Evolutionary conservation across 306 rosid species (phyloP).

Genomic region (Casuarina equisetifolia): DNA sequence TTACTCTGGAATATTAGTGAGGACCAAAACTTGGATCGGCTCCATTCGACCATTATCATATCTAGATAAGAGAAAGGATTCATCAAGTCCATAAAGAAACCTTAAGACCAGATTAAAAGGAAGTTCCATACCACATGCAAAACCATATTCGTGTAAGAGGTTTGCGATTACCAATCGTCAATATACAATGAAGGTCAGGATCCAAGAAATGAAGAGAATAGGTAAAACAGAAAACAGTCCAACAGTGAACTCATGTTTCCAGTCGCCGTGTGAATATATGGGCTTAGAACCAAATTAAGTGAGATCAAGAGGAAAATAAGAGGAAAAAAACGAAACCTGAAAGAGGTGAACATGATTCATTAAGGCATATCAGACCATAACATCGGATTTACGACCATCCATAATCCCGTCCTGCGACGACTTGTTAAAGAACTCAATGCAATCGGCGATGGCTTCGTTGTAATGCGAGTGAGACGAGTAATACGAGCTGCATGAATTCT

Average conservation of each 20-base stretch:
- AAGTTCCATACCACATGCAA: neutral
- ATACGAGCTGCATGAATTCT: conserved; percentile 73
- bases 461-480: conserved; percentile 74
- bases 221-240: neutral
- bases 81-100: neutral
- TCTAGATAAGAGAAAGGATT: too few species aligned
- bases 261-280: neutral
- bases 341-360: neutral
- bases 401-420: conserved; percentile 51
- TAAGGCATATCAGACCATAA: conserved; percentile 30
- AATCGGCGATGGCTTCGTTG: conserved; percentile 73
- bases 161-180: neutral
- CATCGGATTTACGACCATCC: conserved; percentile 39
- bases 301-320: neutral
- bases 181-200: neutral
- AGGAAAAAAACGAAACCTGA: neutral
- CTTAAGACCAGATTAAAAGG: neutral
- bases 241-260: neutral
- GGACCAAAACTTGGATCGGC: neutral
- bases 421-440: conserved; percentile 83
- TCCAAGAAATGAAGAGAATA: neutral
- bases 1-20: neutral
- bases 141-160: neutral
- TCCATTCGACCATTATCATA: neutral
- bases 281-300: neutral